Evolutionary conservation across 2,329 filamentous ascomycete genomes (phyloP).

Genomic region (Penicillium hordei): DNA sequence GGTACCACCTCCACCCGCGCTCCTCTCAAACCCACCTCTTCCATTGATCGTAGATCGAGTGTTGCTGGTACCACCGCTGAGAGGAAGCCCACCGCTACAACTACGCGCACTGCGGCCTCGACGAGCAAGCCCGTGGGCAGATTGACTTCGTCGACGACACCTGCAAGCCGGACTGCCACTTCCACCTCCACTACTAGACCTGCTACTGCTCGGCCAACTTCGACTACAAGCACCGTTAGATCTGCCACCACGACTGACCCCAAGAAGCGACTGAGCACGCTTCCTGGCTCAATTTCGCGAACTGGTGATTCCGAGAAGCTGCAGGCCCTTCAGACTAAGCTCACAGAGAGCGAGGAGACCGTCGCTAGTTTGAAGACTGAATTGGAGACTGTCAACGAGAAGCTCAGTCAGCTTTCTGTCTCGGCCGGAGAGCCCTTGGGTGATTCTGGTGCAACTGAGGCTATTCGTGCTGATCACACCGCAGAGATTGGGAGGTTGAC

Average conservation of each 20-base stretch:
- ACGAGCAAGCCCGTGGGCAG: slow-evolving; percentile 25
- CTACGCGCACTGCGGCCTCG: slow-evolving; percentile 27
- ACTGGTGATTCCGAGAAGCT: slow-evolving; percentile 36
- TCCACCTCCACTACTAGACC: slow-evolving; percentile 22
- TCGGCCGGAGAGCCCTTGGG: slow-evolving; percentile 27
- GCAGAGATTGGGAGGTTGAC: slow-evolving; percentile 36
- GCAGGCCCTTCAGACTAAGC: slow-evolving; percentile 36
- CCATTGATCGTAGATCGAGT: slow-evolving; percentile 40
- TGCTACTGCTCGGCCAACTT: slow-evolving; percentile 23
- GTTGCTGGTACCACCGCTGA: slow-evolving; percentile 38
- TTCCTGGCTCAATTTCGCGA: slow-evolving; percentile 28
- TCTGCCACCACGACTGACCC: slow-evolving; percentile 28
- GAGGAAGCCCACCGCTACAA: slow-evolving; percentile 28
- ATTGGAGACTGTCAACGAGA: slow-evolving; percentile 38
- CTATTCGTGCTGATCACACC: slow-evolving; percentile 33
- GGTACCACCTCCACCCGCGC: slow-evolving; percentile 39
- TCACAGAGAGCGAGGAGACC: slow-evolving; percentile 39
- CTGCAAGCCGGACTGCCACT: slow-evolving; percentile 29
- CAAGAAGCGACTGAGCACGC: slow-evolving; percentile 41
- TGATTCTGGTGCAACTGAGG: slow-evolving; percentile 24
- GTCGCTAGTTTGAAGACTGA: slow-evolving; percentile 36
- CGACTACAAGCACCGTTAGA: slow-evolving; percentile 24
- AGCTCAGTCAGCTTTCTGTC: slow-evolving; percentile 33
- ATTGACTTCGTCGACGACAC: slow-evolving; percentile 25
- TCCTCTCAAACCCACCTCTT: slow-evolving; percentile 33